Evolutionary conservation across 345 rosid genomes (phyloP).

Genomic region (Pelargonium nanum): DNA sequence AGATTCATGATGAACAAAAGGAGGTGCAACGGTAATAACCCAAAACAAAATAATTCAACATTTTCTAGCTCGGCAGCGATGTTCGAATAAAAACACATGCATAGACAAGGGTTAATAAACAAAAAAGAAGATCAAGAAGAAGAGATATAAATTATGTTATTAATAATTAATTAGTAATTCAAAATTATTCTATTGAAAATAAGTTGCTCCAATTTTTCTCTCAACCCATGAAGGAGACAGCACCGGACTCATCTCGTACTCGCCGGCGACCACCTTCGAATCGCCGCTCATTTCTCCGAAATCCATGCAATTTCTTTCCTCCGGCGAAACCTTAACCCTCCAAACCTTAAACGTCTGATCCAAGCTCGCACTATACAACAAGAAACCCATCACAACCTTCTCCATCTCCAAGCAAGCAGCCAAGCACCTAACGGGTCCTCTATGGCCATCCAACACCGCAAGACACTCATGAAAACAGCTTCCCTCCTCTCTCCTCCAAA

Average conservation of each 20-base stretch:
- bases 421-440: constrained; percentile 40
- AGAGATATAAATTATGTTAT: too few species aligned
- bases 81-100: too few species aligned
- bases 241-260: constrained; percentile 35
- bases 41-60: too few species aligned
- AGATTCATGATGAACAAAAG: too few species aligned
- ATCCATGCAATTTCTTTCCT: constrained; percentile 13
- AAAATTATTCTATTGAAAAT: not conserved
- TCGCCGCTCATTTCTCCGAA: constrained; percentile 13
- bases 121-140: too few species aligned
- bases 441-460: constrained; percentile 37
- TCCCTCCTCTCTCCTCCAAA: constrained; percentile 50
- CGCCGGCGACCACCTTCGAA: constrained; percentile 12
- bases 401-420: constrained; percentile 36
- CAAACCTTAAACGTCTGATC: constrained; percentile 43
- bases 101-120: too few species aligned
- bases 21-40: too few species aligned
- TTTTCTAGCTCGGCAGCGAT: too few species aligned
- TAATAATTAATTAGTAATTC: too few species aligned
- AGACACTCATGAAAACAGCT: constrained; percentile 42
- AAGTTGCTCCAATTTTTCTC: constrained; percentile 19
- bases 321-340: constrained; percentile 42
- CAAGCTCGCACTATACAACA: constrained; percentile 43
- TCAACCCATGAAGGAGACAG: constrained; percentile 50
- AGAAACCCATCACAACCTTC: constrained; percentile 34